Conservation (phyloP, 2,329 filamentous ascomycete species). For the Ceratocystis alfenasii region DNA sequence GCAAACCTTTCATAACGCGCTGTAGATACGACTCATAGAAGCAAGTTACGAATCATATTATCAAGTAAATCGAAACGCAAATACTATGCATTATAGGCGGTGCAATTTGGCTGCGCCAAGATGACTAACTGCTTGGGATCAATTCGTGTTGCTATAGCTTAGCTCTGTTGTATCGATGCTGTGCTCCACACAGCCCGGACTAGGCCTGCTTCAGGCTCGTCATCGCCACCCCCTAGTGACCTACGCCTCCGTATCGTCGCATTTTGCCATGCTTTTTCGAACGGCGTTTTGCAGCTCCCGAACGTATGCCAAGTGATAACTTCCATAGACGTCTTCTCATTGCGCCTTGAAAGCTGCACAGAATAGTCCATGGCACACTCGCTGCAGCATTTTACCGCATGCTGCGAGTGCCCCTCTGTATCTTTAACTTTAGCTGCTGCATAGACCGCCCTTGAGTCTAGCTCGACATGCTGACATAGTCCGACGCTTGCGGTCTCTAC, state of each 20-base stretch:
- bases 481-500: conserved; percentile 4
- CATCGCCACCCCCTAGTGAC: not conserved
- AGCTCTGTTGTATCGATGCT: not conserved
- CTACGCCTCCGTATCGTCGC: conserved; percentile 5
- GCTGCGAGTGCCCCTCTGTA: not conserved
- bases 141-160: too few relatives aligned
- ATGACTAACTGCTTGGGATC: too few relatives aligned
- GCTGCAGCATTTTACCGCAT: not conserved
- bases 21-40: too few relatives aligned
- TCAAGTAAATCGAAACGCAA: too few relatives aligned
- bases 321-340: not conserved
- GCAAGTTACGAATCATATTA: too few relatives aligned
- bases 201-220: not conserved
- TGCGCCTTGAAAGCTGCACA: not conserved
- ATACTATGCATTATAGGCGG: too few relatives aligned
- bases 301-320: conserved; percentile 17
- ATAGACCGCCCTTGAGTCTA: not conserved
- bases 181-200: conserved; percentile 15
- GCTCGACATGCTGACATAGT: conserved; percentile 10
- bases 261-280: conserved; percentile 16
- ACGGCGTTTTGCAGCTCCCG: conserved; percentile 10
- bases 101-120: too few relatives aligned
- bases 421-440: not conserved
- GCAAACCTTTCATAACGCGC: too few relatives aligned
- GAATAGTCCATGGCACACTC: conserved; percentile 14